phyloP scores from a whole-genome alignment of 192 early-diverging fungal genomes.

The Phlyctochytrium arcticum region DNA sequence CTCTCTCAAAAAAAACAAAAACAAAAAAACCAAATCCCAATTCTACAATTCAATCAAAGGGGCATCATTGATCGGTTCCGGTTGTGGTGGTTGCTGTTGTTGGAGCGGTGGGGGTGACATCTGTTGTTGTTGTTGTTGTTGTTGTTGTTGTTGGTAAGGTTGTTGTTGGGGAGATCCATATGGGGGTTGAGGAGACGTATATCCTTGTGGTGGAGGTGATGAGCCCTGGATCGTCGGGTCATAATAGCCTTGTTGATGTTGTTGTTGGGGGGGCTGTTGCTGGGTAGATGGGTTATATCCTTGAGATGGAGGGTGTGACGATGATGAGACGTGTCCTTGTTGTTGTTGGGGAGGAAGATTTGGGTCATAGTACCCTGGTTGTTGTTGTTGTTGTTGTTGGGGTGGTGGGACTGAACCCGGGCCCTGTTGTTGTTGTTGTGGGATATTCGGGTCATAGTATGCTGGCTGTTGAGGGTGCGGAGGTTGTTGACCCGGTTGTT shows the following conservation, averaged over 20 bases:
- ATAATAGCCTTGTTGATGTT: slow-evolving; percentile 31
- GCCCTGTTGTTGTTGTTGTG: neutral
- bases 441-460: neutral
- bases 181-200: neutral
- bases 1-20: no score
- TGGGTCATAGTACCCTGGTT: neutral
- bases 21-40: neutral
- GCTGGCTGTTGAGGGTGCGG: neutral
- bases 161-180: slow-evolving; percentile 9
- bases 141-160: slow-evolving; percentile 25
- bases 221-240: neutral
- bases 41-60: slow-evolving; percentile 55
- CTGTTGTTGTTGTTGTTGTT: slow-evolving; percentile 2
- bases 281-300: no score
- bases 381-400: neutral
- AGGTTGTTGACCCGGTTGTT: neutral
- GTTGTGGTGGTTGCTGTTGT: neutral
- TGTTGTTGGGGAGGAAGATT: no score
- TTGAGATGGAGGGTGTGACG: no score
- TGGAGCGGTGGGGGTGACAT: neutral
- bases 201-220: no score
- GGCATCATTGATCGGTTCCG: slow-evolving; percentile 45
- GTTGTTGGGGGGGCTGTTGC: no score
- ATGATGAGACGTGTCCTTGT: no score
- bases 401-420: neutral